Evolutionary conservation across 169 alveolate genomes (phyloP).

Genomic region (Plasmodium gallinaceum): DNA sequence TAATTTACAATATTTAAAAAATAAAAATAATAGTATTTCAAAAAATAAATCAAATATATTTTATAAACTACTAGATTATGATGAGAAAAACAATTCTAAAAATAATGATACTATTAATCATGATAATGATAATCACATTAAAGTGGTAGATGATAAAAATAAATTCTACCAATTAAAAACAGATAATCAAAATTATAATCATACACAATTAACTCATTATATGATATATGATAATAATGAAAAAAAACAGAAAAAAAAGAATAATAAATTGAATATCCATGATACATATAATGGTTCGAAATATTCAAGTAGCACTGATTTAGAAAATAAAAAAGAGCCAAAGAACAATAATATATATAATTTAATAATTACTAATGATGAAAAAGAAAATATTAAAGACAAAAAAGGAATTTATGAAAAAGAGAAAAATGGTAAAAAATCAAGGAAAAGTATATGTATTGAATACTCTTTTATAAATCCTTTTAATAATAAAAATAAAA

Average conservation of each 20-base stretch:
- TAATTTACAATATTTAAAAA: slow-evolving; percentile 1
- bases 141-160: no score
- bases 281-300: neutral
- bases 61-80: neutral
- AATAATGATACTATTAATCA: neutral
- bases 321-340: slow-evolving; percentile 6
- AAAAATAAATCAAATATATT: neutral
- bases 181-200: neutral
- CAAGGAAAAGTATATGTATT: slow-evolving; percentile 60
- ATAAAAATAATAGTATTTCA: neutral
- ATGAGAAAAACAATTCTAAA: neutral
- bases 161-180: no score
- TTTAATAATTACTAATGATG: slow-evolving; percentile 18
- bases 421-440: slow-evolving; percentile 5
- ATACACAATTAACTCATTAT: neutral
- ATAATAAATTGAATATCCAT: neutral
- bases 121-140: no score
- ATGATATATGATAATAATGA: neutral
- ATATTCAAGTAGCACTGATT: neutral
- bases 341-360: neutral
- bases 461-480: slow-evolving; percentile 76
- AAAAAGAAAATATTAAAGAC: neutral
- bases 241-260: neutral
- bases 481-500: slow-evolving; percentile 23
- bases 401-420: slow-evolving; percentile 11